Evolutionary conservation across 1,284 basidiomycete species (phyloP), one percentile per base, ranked within the genome.

Genomic region (Pisolithus thermaeus): DNA sequence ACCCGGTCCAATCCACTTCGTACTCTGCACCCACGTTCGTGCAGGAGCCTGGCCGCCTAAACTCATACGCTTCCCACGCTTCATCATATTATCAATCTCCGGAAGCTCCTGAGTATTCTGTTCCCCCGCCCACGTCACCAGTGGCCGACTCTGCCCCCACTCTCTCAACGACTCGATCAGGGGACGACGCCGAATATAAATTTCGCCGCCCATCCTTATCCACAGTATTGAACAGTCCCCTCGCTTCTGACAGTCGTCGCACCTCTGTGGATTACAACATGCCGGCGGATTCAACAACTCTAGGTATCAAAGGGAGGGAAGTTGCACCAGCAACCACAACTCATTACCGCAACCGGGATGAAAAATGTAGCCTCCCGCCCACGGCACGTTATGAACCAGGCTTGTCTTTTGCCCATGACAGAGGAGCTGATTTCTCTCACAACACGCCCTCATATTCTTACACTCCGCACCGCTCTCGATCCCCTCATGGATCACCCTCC

Each of bases 131-230:
- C 14, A 52, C 58, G 14, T 65, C 62, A 0, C 53, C 64, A 16
- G 46, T 62, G 12, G 60, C 60, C 16, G 14, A 49, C 7, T 52
- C 50, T 23, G 38, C 60, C 18, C 62, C 63, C 28, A 56, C 62
- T 0, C 47, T 70, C 16, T 64, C 68, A 18, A 66, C 63, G 8
- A 46, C 66, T 50, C 63, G 63, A 44, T 27, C 58, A 2, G 62
- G 58, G 6, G 41, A 39, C 25, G 65, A 66, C 11, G 14, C 50
- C 12, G 67, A 67, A 20, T 61, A 65, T 49, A 70, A 67, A 53
- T 61, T 53, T 47, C 65, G 68, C 51, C 67, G 68, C 30, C 54
- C 66, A 20, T 69, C 68, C 27, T 49, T 70, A 3, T 54, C 65
- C 3, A 51, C 40, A 5, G 47, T 56, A 23, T 25, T 54, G 8